Conservation (phyloP, 1,139 yeast genomes). For the Suhomyces yuchorum region DNA sequence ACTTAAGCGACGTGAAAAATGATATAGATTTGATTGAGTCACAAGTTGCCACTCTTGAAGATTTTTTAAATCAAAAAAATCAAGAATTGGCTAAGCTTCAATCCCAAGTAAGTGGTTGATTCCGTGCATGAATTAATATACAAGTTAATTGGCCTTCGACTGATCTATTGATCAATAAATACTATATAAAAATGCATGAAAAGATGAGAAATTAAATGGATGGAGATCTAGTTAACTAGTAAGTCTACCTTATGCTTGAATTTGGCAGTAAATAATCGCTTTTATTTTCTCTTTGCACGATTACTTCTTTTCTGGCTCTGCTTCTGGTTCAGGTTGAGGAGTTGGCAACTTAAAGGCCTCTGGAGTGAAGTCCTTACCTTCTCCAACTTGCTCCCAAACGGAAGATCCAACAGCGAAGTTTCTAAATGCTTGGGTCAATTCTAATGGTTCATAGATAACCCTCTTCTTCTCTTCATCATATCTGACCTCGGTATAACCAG, state of each 20-base stretch:
- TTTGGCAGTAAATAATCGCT: slow-evolving; percentile 2
- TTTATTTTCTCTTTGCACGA: slow-evolving; percentile 1
- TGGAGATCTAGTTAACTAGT: slow-evolving; percentile 1
- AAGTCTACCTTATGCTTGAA: slow-evolving; percentile 7
- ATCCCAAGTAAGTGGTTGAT: slow-evolving; percentile 17
- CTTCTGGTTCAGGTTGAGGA: slow-evolving; percentile 72
- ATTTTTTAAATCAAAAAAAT: slow-evolving; percentile 54
- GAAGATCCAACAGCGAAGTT: slow-evolving; percentile 86
- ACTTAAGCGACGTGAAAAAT: slow-evolving; percentile 46
- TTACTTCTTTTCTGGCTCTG: slow-evolving; percentile 17
- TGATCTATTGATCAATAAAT: slow-evolving; percentile 12
- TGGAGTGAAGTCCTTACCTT: slow-evolving; percentile 81
- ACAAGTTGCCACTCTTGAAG: slow-evolving; percentile 64
- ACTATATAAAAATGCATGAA: slow-evolving; percentile 17
- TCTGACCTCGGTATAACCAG: slow-evolving; percentile 87
- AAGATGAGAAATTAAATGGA: slow-evolving; percentile 13
- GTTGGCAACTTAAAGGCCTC: slow-evolving; percentile 78
- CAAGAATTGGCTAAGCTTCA: slow-evolving; percentile 51
- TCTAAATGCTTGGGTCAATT: slow-evolving; percentile 90
- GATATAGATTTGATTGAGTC: slow-evolving; percentile 66
- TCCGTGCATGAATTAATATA: background rate
- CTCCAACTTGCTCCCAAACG: slow-evolving; percentile 92
- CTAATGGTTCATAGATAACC: slow-evolving; percentile 86
- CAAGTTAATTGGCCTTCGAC: background rate
- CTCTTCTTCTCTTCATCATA: slow-evolving; percentile 91